Base-by-base conservation (phyloP, 2,329 filamentous ascomycete species). In the Colletotrichum sp. region DNA sequence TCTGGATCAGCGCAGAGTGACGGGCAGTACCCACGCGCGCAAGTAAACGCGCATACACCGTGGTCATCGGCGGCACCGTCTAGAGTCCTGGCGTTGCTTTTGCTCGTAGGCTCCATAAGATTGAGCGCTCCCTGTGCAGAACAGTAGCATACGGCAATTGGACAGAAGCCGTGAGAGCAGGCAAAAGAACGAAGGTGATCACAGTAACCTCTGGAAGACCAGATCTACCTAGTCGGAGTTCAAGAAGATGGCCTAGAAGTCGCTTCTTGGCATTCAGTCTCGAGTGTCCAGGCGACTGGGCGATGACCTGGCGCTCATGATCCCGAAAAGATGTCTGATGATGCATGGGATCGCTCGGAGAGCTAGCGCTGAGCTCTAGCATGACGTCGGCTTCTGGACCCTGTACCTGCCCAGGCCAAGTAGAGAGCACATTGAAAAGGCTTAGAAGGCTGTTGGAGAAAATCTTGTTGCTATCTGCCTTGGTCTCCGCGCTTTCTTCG, bases 331-430 rank as follows among this genome's bases (percentile, higher is more conserved):
- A 43, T 2, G 16, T 43, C 39, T 43, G 16, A 43, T 10, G 39
- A n/a, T 43, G 39, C 39, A 0, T 43, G 39, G 16, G 4, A n/a
- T 43, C 18, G 39, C 39, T 43, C 16, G 16, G 39, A 43, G 39
- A 43, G 39, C 39, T 43, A n/a, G 39, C 39, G 39, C 39, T 43
- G 8, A 43, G 39, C 39, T 43, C 39, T 43, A n/a, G 39, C 0
- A n/a, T 43, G 18, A 43, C 0, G 8, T 18, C 16, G 39, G 39
- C 39, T 43, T 43, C 0, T 43, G 16, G 16, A n/a, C 16, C 39
- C 0, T 1, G 0, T 39, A 2, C 36, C 15, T 39, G 7, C 39
- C 39, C 18, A 0, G 18, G 16, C 39, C 39, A 43, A 43, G 1
- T 43, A 43, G 36, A 43, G 16, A 43, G 36, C 36, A 10, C 36